A percentile compares a stretch with the other conserved stretches of the same genome.
Evolutionary conservation across 345 rosid genomes (phyloP).

Genomic region (Salix caprea): DNA sequence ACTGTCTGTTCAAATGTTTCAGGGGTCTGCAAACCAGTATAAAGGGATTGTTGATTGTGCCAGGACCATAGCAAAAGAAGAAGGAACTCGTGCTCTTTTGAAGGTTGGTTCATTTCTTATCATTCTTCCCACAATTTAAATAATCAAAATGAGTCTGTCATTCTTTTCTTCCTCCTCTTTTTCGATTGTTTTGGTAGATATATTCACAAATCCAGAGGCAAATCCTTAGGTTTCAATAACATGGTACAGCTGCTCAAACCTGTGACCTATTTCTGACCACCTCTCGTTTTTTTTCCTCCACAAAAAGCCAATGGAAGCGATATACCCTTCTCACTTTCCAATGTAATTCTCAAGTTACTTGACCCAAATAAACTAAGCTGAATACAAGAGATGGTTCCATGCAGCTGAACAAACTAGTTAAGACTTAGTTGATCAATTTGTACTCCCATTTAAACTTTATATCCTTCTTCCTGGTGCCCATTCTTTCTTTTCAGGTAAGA

Average conservation of each 20-base stretch:
- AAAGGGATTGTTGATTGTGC: constrained; percentile 85
- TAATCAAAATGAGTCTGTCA: neutral
- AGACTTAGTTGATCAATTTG: no score
- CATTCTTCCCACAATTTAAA: neutral
- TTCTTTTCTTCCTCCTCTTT: neutral
- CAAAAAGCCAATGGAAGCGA: neutral
- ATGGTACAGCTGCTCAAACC: neutral
- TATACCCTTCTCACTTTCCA: neutral
- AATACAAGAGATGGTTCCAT: neutral
- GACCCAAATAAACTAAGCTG: neutral
- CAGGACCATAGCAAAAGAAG: constrained; percentile 71
- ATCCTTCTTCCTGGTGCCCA: no score
- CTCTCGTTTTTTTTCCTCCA: no score
- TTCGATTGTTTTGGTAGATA: neutral
- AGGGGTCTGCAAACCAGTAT: constrained; percentile 85
- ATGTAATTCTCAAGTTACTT: neutral
- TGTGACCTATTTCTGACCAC: no score
- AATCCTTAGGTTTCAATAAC: neutral
- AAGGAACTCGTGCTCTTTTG: constrained; percentile 81
- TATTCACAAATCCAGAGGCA: neutral
- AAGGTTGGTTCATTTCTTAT: constrained; percentile 45
- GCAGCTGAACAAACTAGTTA: no score
- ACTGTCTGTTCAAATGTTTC: neutral
- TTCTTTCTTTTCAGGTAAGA: no score
- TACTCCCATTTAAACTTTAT: no score